phyloP scores from a whole-genome alignment of 768 basidiomycete genomes.

The Boletus rufocinnamomeus region DNA sequence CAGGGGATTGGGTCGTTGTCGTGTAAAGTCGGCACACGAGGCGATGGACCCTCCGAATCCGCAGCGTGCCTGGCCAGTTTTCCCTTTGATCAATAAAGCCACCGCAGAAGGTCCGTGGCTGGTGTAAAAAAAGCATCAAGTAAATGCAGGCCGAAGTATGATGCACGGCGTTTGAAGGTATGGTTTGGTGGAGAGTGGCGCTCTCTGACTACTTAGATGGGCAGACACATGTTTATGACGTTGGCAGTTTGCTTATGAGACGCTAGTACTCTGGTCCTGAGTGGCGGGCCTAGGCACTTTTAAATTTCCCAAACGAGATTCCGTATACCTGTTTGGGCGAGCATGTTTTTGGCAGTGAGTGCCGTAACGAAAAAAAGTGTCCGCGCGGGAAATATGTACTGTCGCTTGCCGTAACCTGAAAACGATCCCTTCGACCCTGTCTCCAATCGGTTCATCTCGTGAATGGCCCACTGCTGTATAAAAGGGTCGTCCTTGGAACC shows the following conservation, averaged over 20 bases:
- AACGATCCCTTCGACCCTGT: slow-evolving; percentile 5
- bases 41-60: not conserved
- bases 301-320: not conserved
- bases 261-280: too few relatives aligned
- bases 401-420: slow-evolving; percentile 5
- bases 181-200: too few relatives aligned
- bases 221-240: too few relatives aligned
- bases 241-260: too few relatives aligned
- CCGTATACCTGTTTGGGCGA: not conserved
- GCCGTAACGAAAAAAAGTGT: not conserved
- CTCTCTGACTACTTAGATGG: too few relatives aligned
- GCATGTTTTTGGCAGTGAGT: too few relatives aligned
- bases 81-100: too few relatives aligned
- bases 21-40: not conserved
- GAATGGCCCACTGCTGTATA: slow-evolving; percentile 18
- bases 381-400: not conserved
- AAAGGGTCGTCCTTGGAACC: slow-evolving; percentile 14
- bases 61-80: not conserved
- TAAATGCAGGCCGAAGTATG: not conserved
- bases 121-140: not conserved
- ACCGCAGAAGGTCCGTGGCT: too few relatives aligned
- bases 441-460: not conserved
- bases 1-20: not conserved
- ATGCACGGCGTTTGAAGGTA: too few relatives aligned
- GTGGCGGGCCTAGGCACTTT: too few relatives aligned